Evolutionary conservation across 225 moss, liverwort and hornwort genomes (phyloP), one percentile per base, ranked within the genome.

Genomic region (Ulota crispa): DNA sequence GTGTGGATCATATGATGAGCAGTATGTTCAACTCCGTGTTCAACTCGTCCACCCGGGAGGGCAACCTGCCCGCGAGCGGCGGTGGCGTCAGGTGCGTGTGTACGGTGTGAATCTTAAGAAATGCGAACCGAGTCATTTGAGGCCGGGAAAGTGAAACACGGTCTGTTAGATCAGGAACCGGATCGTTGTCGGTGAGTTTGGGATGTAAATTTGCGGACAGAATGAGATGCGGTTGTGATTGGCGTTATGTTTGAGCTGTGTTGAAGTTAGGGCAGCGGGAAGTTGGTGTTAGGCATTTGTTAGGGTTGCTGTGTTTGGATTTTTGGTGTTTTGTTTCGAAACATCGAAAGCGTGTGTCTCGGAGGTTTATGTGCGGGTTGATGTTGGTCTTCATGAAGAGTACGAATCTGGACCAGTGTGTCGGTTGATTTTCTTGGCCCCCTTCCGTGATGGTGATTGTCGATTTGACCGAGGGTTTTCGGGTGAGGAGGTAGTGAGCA

Each of bases 11-110:
- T 84, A 89, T 89, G 87, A 52, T 82, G 21, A 75, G 60, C 82
- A 87, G 37, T 81, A 87, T 89, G 45, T 73, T 84, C 47, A 87
- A 83, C 84, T 79, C 83, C 56, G 39, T 85, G 70, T 87, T 89
- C 31, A 77, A 60, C 85, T 13, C 82, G 32, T 78, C 85, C 21
- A 66, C n/a, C 14, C 79, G 50, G 79, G 87, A 85, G 66, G 85
- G 43, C 57, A 45, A 2, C 34, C 55, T 18, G 72, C 87, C 86
- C n/a, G 76, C 31, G 52, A 88, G 60, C 36, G 88, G 90, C 20
- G 84, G 84, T 72, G 86, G 84, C 3, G 68, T 73, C 79, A 90
- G 90, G 90, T 90, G 59, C 60, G 83, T 83, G 23, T 24, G 45
- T 50, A 14, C 32, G 57, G 47, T 50, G 3, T 76, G 39, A 72